Conservation (phyloP, 1,139 yeast genomes). For the Geotrichum fermentans region DNA sequence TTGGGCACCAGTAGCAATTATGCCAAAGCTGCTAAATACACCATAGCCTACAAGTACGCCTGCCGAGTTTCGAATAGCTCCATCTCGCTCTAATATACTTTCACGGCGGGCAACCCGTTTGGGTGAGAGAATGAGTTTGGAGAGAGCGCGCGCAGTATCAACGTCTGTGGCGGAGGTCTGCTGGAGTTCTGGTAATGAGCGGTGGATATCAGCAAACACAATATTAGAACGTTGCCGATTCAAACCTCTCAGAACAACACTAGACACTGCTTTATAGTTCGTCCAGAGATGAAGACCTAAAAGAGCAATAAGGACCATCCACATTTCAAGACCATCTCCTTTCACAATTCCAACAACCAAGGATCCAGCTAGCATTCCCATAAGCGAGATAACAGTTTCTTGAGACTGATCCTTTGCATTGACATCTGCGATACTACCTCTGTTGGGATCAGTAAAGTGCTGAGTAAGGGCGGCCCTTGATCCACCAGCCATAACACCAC, state of each 20-base stretch:
- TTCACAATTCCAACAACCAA: constrained; percentile 34
- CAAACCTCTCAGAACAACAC: constrained; percentile 35
- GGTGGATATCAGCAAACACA: constrained; percentile 33
- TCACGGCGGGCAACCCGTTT: constrained; percentile 30
- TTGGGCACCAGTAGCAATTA: constrained; percentile 10
- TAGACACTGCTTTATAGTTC: constrained; percentile 37
- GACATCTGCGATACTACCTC: constrained; percentile 38
- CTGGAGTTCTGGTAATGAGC: constrained; percentile 28
- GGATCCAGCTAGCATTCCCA: constrained; percentile 40
- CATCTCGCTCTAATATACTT: constrained; percentile 35
- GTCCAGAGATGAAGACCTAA: constrained; percentile 36
- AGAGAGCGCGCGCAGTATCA: constrained; percentile 24
- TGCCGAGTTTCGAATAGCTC: constrained; percentile 31
- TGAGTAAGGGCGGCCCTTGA: constrained; percentile 40
- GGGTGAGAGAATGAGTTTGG: constrained; percentile 33
- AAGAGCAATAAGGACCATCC: constrained; percentile 31
- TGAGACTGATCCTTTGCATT: constrained; percentile 41
- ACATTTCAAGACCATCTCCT: constrained; percentile 34
- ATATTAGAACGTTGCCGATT: constrained; percentile 38
- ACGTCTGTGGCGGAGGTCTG: constrained; percentile 24
- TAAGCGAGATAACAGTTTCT: constrained; percentile 38
- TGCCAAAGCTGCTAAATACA: constrained; percentile 24
- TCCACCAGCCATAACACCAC: constrained; percentile 42
- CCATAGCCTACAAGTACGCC: constrained; percentile 27
- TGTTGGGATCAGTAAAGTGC: constrained; percentile 37